A percentile compares a stretch with the other conserved stretches of the same genome.
Conservation (phyloP, 768 basidiomycete species). For the Naganishia onofrii region DNA sequence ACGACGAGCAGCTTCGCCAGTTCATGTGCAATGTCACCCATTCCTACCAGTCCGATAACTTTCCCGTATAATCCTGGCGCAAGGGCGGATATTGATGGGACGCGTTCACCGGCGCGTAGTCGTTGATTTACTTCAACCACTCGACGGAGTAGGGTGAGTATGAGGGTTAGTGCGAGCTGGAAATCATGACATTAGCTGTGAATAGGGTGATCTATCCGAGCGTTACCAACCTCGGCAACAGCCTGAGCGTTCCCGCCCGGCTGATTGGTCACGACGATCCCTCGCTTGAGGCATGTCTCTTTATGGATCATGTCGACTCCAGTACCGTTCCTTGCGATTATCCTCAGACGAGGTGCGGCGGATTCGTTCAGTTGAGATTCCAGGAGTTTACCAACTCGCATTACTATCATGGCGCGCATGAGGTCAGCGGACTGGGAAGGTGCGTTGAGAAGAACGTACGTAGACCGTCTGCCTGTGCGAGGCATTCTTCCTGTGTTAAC, state of each 20-base stretch:
- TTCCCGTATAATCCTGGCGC: constrained; percentile 45
- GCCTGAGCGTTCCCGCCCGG: constrained; percentile 44
- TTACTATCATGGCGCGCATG: constrained; percentile 30
- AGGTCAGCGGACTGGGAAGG: background rate
- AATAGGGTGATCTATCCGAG: too few species aligned
- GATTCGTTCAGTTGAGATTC: constrained; percentile 26
- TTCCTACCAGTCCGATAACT: constrained; percentile 51
- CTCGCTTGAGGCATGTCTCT: constrained; percentile 34
- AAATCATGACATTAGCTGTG: too few species aligned
- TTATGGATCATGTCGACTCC: constrained; percentile 45
- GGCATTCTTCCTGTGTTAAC: constrained; percentile 33
- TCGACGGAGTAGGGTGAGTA: constrained; percentile 39
- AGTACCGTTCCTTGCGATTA: constrained; percentile 41
- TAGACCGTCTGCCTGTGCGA: constrained; percentile 40
- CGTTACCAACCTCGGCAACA: constrained; percentile 36
- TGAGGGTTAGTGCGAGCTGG: constrained; percentile 40
- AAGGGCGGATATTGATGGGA: constrained; percentile 38
- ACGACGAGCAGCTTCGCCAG: constrained; percentile 43
- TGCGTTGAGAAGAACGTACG: constrained; percentile 25
- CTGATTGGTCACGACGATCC: constrained; percentile 40
- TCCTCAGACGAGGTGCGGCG: constrained; percentile 33
- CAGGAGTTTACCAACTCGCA: constrained; percentile 35
- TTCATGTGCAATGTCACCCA: constrained; percentile 49
- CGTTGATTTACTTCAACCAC: constrained; percentile 39
- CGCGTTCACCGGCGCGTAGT: constrained; percentile 38